Evolutionary conservation across 2,329 filamentous ascomycete genomes (phyloP), one percentile per base, ranked within the genome.

Genomic region (Xylariaceae sp.): DNA sequence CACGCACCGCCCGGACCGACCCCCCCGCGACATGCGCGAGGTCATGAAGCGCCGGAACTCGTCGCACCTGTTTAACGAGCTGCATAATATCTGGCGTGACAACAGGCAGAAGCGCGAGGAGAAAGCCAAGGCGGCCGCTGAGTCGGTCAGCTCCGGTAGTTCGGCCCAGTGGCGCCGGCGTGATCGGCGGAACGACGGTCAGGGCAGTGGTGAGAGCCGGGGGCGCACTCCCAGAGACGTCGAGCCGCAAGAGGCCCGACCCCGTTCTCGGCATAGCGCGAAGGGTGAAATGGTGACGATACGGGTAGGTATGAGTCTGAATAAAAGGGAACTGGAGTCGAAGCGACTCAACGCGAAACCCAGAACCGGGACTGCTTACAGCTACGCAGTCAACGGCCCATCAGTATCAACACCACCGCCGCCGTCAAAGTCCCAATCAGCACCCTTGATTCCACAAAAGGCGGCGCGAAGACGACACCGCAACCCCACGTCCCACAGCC

Each of bases 1-100:
- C 34, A 56, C 56, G 19, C 53, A 58, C 6, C 37, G 22, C 9
- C 56, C 56, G 16, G 56, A 58, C 45, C 49, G 50, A 7, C 53
- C 56, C 7, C 43, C 15, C 16, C 42, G 36, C 7, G 49, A 54
- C 37, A 44, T 16, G 30, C 51, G 48, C 10, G 44, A 47, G 36
- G 34, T 16, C 12, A 5, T 54, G 30, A 22, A 18, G 41, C 34
- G 30, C 7, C 56, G 45, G 19, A 45, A 54, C 51, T 53, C 51
- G 19, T 40, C n/a, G 19, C 39, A 53, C 15, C 47, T 57, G 21
- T 7, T 54, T 16, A 51, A 22, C 12, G 42, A 54, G 41, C 46
- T 56, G 45, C 18, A 37, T 12, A 47, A 30, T 41, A 54, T 56
- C 19, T 53, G 47, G 51, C 36, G 49, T 15, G 18, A 49, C n/a